Base-by-base conservation (phyloP, 2,329 filamentous ascomycete genomes). In the Colletotrichum sp. region DNA sequence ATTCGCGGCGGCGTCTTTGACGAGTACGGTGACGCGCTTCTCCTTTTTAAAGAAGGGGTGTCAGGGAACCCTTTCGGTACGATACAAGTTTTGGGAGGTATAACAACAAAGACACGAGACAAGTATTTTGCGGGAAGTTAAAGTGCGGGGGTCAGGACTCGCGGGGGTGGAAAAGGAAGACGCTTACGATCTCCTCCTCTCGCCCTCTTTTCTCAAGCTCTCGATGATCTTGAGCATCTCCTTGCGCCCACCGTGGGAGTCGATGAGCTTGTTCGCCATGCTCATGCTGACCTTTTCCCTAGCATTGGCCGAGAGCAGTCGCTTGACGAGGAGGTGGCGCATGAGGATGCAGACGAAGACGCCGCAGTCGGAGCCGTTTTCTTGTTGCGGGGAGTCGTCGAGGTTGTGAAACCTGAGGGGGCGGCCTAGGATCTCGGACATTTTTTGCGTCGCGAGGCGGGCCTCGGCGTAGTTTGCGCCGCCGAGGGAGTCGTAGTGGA, bases 301-400 rank as follows among this genome's bases (percentile, higher is more conserved):
- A 4, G 94, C 93, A 82, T 95, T 94, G 11, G 95, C 95, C 79
- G 90, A 92, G 74, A 99, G 87, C 29, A 99, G 88, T 73, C 95
- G 90, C 85, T 96, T 96, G 67, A 98, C 89, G 22, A 99, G 90
- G n/a, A 99, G 87, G 85, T 98, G 95, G 65, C 96, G 93, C 96
- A 99, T 99, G 77, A 96, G 90, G 79, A 99, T 91, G 84, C 97
- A 99, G 5, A 99, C 97, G 84, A 96, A 99, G 1, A 99, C 95
- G 22, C 97, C 97, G 80, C 97, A 99, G 85, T 99, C 97, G 82
- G 92, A 96, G 30, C 94, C 93, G 79, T 99, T 99, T 80, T 96
- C 94, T 84, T 99, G 97, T 81, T 98, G 94, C 0, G 97, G 97
- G 12, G 92, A 94, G 82, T 99, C 96, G 1, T 93, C 89, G 71